phyloP scores from a whole-genome alignment of 2,329 filamentous ascomycete genomes.

The Colletotrichum plurivorum region DNA sequence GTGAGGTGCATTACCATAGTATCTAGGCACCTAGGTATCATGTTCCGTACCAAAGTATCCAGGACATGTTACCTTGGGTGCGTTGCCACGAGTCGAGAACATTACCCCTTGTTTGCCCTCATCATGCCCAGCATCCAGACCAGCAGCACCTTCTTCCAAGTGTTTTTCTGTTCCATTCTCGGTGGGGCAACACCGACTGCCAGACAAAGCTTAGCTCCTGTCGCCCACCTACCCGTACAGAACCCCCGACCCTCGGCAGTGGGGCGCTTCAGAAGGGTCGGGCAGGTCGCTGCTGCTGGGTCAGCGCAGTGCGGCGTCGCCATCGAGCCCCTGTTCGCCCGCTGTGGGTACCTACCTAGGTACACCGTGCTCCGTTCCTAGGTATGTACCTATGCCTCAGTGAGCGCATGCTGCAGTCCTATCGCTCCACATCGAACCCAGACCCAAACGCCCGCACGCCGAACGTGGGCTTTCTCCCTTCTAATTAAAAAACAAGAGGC shows the following conservation, averaged over 20 bases:
- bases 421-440: constrained; percentile 26
- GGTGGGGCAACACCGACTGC: constrained; percentile 16
- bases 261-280: neutral
- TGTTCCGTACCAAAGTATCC: neutral
- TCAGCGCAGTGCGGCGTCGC: no score
- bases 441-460: constrained; percentile 31
- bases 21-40: no score
- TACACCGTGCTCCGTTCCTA: constrained; percentile 2
- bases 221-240: neutral
- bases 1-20: no score
- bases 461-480: constrained; percentile 16
- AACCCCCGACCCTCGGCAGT: neutral
- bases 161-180: constrained; percentile 19
- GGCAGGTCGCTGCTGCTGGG: no score
- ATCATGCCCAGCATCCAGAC: no score
- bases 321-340: no score
- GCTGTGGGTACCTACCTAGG: neutral
- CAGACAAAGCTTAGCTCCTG: constrained; percentile 33
- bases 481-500: constrained; percentile 23
- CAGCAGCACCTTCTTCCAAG: no score
- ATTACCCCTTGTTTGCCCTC: no score
- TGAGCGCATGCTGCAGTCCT: no score
- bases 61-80: neutral
- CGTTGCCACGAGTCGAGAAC: neutral
- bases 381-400: constrained; percentile 20